Evolutionary conservation across 306 rosid species (phyloP).

Genomic region (Cicer bijugum): DNA sequence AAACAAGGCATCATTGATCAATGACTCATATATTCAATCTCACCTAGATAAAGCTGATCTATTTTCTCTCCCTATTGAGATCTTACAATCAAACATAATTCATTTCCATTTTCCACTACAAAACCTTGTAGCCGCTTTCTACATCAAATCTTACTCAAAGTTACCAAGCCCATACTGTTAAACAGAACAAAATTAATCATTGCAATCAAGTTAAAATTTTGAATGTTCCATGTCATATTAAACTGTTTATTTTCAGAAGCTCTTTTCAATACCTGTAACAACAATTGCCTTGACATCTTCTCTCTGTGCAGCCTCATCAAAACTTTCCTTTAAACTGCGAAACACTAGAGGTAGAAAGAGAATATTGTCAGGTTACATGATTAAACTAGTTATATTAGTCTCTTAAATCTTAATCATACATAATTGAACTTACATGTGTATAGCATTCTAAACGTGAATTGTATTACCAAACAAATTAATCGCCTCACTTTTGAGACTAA

Average conservation of each 20-base stretch:
- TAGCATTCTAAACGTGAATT: background rate
- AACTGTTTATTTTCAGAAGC: constrained; percentile 28
- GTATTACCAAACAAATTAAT: background rate
- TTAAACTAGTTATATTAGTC: background rate
- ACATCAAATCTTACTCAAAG: constrained; percentile 21
- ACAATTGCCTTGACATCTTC: constrained; percentile 94
- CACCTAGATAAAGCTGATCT: background rate
- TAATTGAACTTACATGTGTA: background rate
- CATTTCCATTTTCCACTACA: constrained; percentile 15
- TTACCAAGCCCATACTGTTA: constrained; percentile 12
- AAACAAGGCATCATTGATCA: background rate
- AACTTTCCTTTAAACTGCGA: constrained; percentile 67
- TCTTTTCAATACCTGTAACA: constrained; percentile 63
- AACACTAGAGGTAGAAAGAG: constrained; percentile 54
- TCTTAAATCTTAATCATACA: constrained; percentile 1
- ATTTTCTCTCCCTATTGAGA: constrained; percentile 5
- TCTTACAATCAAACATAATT: constrained; percentile 24
- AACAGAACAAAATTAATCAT: constrained; percentile 3
- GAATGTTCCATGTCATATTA: constrained; percentile 18
- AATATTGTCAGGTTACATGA: background rate
- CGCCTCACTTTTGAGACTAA: background rate
- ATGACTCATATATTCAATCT: constrained; percentile 8
- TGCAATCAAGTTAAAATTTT: background rate
- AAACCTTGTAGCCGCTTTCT: constrained; percentile 3
- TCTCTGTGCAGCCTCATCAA: constrained; percentile 68